phyloP scores from a whole-genome alignment of 192 early-diverging fungal species.

The Rhizoclosmatium sp. region DNA sequence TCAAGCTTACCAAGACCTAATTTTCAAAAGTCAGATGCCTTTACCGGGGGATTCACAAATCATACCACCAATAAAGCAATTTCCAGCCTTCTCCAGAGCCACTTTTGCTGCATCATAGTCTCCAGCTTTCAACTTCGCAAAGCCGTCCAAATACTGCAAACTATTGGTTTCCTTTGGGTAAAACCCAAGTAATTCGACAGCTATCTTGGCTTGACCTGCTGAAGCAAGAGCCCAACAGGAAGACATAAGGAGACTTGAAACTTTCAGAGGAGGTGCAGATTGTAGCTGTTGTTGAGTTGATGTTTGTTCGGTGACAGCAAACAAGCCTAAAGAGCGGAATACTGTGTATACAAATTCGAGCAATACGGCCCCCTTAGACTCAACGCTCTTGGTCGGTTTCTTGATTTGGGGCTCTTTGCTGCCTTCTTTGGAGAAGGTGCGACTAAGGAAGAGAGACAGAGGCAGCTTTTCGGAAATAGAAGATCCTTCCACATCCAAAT shows the following conservation, averaged over 20 bases:
- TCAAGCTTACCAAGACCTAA: not conserved
- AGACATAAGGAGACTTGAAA: not conserved
- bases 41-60: not conserved
- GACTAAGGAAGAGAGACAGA: conserved; percentile 10
- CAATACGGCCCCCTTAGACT: not conserved
- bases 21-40: conserved; percentile 21
- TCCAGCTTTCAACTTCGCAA: conserved; percentile 28
- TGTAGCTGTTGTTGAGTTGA: too few relatives aligned
- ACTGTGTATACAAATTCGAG: not conserved
- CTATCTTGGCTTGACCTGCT: conserved; percentile 18
- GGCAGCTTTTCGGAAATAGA: not conserved
- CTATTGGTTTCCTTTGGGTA: conserved; percentile 31
- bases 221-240: not conserved
- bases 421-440: not conserved
- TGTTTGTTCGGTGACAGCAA: not conserved
- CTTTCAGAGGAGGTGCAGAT: not conserved
- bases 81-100: conserved; percentile 34
- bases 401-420: not conserved
- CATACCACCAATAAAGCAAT: conserved; percentile 18
- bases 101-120: conserved; percentile 30
- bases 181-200: conserved; percentile 21
- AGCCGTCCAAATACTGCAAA: conserved; percentile 37
- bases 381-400: not conserved
- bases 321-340: not conserved
- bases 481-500: conserved; percentile 1